Conservation (phyloP, 176 grass and related monocot genomes). For the Triticum dicoccoides region DNA sequence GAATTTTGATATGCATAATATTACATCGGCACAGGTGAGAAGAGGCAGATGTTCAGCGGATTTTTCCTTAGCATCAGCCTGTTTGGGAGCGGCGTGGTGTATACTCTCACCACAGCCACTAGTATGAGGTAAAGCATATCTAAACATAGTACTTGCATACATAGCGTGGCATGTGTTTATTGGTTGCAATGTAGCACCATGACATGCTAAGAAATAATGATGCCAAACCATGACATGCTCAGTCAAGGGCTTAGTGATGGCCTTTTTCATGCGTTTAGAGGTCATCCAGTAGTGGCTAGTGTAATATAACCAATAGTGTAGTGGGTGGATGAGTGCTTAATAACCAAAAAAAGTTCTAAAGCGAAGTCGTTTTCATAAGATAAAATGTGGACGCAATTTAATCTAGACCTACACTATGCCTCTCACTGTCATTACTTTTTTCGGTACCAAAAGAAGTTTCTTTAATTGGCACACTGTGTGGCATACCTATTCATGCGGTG, state of each 20-base stretch:
- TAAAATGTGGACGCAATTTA: neutral
- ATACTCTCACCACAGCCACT: conserved; percentile 58
- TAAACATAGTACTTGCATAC: no score
- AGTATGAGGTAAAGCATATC: conserved; percentile 66
- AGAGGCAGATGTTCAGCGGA: conserved; percentile 33
- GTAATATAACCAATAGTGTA: neutral
- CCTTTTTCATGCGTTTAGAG: neutral
- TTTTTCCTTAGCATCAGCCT: conserved; percentile 57
- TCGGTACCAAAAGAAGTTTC: neutral
- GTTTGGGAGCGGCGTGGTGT: conserved; percentile 59
- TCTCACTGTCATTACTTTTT: neutral
- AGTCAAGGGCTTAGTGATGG: no score
- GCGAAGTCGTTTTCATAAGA: neutral
- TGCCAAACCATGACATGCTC: no score
- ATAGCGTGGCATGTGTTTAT: neutral
- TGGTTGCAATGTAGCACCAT: neutral
- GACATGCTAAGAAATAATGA: no score
- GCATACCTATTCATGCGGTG: no score
- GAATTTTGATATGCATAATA: neutral
- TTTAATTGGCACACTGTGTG: no score
- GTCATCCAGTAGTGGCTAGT: neutral
- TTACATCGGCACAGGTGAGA: conserved; percentile 45
- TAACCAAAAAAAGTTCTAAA: neutral
- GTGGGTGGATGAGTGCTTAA: neutral
- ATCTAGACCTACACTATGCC: neutral